Conservation (phyloP, 495 filamentous ascomycete species). For the Daldinia loculata region DNA sequence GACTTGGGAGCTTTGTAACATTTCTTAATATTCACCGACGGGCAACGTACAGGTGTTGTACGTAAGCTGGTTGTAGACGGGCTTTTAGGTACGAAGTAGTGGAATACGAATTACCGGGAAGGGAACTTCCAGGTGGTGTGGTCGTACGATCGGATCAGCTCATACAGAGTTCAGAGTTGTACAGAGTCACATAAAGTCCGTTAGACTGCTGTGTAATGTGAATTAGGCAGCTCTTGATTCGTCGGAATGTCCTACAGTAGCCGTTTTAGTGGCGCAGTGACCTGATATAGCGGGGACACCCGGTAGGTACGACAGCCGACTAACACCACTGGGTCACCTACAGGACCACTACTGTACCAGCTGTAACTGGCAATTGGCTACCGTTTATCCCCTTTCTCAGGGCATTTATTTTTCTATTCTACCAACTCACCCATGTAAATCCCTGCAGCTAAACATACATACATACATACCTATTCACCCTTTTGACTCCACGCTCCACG, state of each 20-base stretch:
- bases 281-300: constrained; percentile 37
- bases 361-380: constrained; percentile 5
- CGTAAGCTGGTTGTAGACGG: neutral
- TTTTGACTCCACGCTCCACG: neutral
- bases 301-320: constrained; percentile 29
- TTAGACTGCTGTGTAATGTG: constrained; percentile 35
- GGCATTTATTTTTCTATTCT: neutral
- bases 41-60: too few species aligned
- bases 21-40: too few species aligned
- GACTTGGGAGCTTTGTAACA: too few species aligned
- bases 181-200: constrained; percentile 32
- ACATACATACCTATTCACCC: neutral
- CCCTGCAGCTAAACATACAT: neutral
- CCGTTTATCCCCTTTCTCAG: constrained; percentile 18
- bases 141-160: constrained; percentile 44
- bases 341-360: neutral
- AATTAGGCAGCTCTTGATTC: constrained; percentile 23
- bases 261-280: constrained; percentile 33
- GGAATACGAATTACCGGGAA: constrained; percentile 26
- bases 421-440: constrained; percentile 3
- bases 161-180: constrained; percentile 21
- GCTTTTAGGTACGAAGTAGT: neutral
- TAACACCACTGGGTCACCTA: constrained; percentile 6
- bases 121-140: constrained; percentile 28
- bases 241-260: constrained; percentile 1